A percentile compares a stretch with the other conserved stretches of the same genome.
phyloP scores from a whole-genome alignment of 805 yeast genomes.

The Candida odintsovae region DNA sequence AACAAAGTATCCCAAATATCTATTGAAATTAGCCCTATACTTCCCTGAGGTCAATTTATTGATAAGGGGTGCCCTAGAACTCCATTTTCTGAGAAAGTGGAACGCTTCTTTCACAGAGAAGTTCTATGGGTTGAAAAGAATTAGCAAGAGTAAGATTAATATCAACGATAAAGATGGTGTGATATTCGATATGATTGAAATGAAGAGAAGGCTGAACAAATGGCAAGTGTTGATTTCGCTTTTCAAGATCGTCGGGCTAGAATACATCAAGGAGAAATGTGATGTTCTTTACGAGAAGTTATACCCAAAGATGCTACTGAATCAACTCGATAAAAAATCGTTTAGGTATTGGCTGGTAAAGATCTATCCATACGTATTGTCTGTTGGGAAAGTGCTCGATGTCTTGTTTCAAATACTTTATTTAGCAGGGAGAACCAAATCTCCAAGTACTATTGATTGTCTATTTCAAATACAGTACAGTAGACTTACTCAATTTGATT shows the following conservation, averaged over 20 bases:
- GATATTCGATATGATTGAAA: conserved; percentile 37
- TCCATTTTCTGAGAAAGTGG: conserved; percentile 63
- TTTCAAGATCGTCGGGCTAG: conserved; percentile 54
- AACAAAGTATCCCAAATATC: conserved; percentile 64
- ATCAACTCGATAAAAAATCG: conserved; percentile 29
- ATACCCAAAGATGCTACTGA: conserved; percentile 52
- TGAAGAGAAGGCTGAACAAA: conserved; percentile 43
- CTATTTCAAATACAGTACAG: conserved; percentile 61
- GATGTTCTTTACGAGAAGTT: conserved; percentile 58
- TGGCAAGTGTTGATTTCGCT: conserved; percentile 52
- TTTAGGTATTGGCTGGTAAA: conserved; percentile 41
- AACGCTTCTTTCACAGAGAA: conserved; percentile 87
- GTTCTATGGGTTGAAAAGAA: conserved; percentile 81
- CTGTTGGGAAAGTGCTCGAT: conserved; percentile 41
- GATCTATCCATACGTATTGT: conserved; percentile 54
- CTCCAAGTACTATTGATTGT: conserved; percentile 57
- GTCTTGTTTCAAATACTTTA: conserved; percentile 57
- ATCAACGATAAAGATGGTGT: conserved; percentile 25
- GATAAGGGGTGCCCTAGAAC: conserved; percentile 62
- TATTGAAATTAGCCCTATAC: conserved; percentile 53
- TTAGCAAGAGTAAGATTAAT: conserved; percentile 27
- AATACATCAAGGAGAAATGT: conserved; percentile 66
- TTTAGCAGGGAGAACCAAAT: conserved; percentile 58
- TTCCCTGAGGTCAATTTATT: conserved; percentile 74
- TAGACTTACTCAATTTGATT: conserved; percentile 25